A percentile compares a stretch with the other conserved stretches of the same genome.
phyloP scores from a whole-genome alignment of 768 basidiomycete genomes.

The Lactarius evosmus region DNA sequence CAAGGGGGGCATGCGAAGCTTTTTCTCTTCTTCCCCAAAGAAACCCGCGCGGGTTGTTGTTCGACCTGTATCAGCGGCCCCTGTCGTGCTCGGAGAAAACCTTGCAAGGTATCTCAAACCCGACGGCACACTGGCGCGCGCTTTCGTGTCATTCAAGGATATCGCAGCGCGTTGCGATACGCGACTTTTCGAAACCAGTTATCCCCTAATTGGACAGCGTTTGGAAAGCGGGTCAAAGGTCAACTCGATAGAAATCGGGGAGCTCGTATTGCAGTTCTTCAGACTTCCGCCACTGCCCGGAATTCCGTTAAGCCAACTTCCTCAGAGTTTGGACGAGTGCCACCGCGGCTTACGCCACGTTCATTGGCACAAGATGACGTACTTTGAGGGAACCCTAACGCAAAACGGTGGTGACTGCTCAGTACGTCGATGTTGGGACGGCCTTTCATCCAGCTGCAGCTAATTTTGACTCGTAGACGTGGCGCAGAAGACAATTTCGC shows the following conservation, averaged over 20 bases:
- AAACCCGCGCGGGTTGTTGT: constrained; percentile 58
- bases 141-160: constrained; percentile 87
- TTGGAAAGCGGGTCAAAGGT: constrained; percentile 53
- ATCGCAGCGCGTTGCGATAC: constrained; percentile 81
- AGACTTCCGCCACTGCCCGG: constrained; percentile 87
- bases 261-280: constrained; percentile 88
- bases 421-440: constrained; percentile 46
- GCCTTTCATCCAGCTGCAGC: background rate
- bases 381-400: constrained; percentile 89
- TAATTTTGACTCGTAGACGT: constrained; percentile 48
- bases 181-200: constrained; percentile 76
- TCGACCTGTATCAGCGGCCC: constrained; percentile 33
- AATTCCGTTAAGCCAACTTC: constrained; percentile 69
- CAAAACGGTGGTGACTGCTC: constrained; percentile 91
- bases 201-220: constrained; percentile 77
- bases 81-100: constrained; percentile 58
- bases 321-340: constrained; percentile 92
- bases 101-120: constrained; percentile 79
- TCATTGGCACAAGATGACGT: constrained; percentile 92
- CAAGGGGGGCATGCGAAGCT: constrained; percentile 65
- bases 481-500: constrained; percentile 78
- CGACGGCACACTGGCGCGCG: constrained; percentile 84
- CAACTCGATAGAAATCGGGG: constrained; percentile 72
- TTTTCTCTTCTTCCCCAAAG: constrained; percentile 70
- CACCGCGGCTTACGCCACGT: constrained; percentile 83